Evolutionary conservation across 306 rosid genomes (phyloP).

Genomic region (Vicia villosa): DNA sequence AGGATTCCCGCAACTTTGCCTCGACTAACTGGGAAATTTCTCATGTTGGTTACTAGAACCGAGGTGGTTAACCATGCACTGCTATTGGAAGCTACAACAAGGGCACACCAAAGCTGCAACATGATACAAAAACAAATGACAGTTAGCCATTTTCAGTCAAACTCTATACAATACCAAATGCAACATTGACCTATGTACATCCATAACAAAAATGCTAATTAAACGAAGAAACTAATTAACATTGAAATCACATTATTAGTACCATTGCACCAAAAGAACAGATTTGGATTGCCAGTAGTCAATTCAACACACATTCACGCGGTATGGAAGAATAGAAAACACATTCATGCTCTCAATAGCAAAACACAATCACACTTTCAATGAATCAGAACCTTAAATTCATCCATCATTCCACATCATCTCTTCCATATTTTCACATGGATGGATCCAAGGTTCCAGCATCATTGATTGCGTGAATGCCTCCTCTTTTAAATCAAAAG

Average conservation of each 20-base stretch:
- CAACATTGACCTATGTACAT: conserved; percentile 6
- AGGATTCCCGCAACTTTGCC: conserved; percentile 72
- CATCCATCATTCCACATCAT: background rate
- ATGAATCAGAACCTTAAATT: background rate
- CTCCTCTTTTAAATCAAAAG: background rate
- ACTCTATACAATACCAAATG: background rate
- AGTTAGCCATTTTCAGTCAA: conserved; percentile 10
- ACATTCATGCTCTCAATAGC: background rate
- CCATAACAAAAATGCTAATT: background rate
- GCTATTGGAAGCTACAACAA: conserved; percentile 68
- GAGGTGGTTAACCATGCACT: conserved; percentile 75
- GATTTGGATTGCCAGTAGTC: background rate
- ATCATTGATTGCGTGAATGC: background rate
- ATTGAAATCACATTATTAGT: background rate
- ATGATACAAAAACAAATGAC: background rate
- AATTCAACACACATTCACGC: too few species aligned
- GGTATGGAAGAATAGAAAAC: too few species aligned
- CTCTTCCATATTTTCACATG: background rate
- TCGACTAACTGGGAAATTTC: conserved; percentile 74
- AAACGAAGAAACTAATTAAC: too few species aligned
- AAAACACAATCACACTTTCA: background rate
- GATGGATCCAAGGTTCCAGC: background rate
- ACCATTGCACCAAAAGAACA: background rate
- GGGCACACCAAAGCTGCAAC: conserved; percentile 69
- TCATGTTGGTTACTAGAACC: conserved; percentile 82